Conservation (phyloP, 768 basidiomycete species). For the Hygrocybe coccinea region DNA sequence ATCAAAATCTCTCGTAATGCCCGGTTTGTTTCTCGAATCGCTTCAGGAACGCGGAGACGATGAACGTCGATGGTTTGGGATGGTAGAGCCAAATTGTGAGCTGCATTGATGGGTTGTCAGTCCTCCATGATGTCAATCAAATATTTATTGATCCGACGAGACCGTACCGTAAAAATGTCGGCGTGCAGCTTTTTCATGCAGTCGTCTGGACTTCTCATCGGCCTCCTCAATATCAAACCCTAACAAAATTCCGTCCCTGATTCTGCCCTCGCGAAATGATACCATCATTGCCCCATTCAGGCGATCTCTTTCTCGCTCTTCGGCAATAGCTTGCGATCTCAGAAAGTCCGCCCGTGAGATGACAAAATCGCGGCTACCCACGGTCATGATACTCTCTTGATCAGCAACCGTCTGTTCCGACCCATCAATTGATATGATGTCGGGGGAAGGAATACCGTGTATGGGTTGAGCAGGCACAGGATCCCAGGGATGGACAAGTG, state of each 20-base stretch:
- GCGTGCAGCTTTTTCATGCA: constrained; percentile 44
- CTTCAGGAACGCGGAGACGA: constrained; percentile 44
- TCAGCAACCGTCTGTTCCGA: not conserved
- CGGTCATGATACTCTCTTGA: not conserved
- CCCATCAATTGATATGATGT: not conserved
- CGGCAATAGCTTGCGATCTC: not conserved
- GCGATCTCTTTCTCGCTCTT: constrained; percentile 1
- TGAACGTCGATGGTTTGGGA: constrained; percentile 45
- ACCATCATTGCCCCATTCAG: not conserved
- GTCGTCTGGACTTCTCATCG: constrained; percentile 30
- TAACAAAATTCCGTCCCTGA: constrained; percentile 38
- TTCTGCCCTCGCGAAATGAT: constrained; percentile 22
- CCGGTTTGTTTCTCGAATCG: constrained; percentile 40
- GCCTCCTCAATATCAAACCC: constrained; percentile 35
- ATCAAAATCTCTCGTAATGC: constrained; percentile 38
- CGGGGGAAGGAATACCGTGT: not conserved
- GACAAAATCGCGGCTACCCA: not conserved
- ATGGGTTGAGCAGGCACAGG: not conserved
- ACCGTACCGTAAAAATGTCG: constrained; percentile 42
- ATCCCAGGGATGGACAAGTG: not conserved
- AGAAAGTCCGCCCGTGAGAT: not conserved
- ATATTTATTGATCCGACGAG: not conserved
- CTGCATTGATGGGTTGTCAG: constrained; percentile 18
- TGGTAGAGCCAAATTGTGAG: constrained; percentile 35
- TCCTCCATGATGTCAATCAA: constrained; percentile 4